Percentiles rank a stretch among this genome's conserved stretches.
phyloP scores from a whole-genome alignment of 176 grass and related monocot genomes.

The Aegilops longissima region DNA sequence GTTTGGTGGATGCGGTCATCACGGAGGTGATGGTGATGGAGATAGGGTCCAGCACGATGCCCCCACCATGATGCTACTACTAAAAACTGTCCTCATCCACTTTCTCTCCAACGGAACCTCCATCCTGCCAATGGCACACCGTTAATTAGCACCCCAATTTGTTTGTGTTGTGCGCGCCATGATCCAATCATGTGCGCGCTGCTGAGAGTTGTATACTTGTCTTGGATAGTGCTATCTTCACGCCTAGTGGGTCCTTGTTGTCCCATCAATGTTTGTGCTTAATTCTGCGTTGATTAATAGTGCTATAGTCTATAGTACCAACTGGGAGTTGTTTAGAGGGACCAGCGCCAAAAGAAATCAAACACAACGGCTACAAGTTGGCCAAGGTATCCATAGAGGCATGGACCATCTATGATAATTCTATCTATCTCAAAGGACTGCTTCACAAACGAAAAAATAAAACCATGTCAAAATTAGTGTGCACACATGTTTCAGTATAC shows the following conservation, averaged over 20 bases:
- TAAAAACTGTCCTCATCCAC: not conserved
- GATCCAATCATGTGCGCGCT: not conserved
- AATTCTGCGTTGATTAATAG: not conserved
- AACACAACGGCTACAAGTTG: not conserved
- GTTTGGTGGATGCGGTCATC: constrained; percentile 23
- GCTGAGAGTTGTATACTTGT: not conserved
- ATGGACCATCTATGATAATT: not conserved
- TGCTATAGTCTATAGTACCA: not conserved
- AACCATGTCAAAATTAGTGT: not conserved
- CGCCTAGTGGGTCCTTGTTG: not conserved
- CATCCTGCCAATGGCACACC: not conserved
- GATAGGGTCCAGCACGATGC: not conserved
- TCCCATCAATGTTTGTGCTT: not conserved
- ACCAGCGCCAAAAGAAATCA: not conserved
- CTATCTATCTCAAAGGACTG: not conserved
- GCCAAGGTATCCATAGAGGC: not conserved
- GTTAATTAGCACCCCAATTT: not conserved
- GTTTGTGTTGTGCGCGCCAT: constrained; percentile 9
- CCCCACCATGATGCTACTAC: not conserved
- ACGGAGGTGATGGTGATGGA: not conserved
- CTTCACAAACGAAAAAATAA: not conserved
- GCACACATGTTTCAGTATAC: not conserved
- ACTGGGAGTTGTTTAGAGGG: not conserved
- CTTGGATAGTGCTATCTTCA: constrained; percentile 3
- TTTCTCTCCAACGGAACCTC: not conserved